Evolutionary conservation across 2,329 filamentous ascomycete species (phyloP).

Genomic region (Rhynchosporium graminicola): DNA sequence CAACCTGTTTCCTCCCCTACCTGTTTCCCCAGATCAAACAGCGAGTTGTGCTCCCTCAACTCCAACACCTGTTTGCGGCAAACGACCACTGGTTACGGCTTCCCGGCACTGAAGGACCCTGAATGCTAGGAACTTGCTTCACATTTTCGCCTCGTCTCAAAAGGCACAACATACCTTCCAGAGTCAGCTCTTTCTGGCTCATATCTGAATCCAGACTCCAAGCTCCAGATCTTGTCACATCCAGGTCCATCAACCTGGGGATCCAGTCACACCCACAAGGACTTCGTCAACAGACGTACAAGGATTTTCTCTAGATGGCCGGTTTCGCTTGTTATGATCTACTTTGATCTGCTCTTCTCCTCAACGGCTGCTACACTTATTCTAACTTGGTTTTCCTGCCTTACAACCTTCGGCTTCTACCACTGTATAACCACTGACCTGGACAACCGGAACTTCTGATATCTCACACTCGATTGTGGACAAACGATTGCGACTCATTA

Average conservation of each 20-base stretch:
- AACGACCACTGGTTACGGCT: slow-evolving; percentile 31
- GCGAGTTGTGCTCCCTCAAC: slow-evolving; percentile 26
- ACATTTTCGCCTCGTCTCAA: slow-evolving; percentile 21
- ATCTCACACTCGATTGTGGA: slow-evolving; percentile 9
- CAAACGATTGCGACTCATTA: neutral
- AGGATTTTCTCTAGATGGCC: neutral
- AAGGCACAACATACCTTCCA: slow-evolving; percentile 21
- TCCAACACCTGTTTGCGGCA: slow-evolving; percentile 35
- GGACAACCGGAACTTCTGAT: neutral
- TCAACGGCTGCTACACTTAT: neutral
- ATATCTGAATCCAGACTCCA: slow-evolving; percentile 17
- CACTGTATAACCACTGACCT: slow-evolving; percentile 8
- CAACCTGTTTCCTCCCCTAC: neutral
- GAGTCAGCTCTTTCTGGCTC: slow-evolving; percentile 7
- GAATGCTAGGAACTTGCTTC: slow-evolving; percentile 18
- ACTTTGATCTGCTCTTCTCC: slow-evolving; percentile 6
- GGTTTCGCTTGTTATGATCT: slow-evolving; percentile 3
- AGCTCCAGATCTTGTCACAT: slow-evolving; percentile 19
- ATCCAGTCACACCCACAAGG: slow-evolving; percentile 16
- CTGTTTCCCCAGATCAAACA: slow-evolving; percentile 11
- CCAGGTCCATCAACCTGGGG: slow-evolving; percentile 17
- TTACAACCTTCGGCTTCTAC: neutral
- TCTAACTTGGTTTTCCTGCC: neutral
- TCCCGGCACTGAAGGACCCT: slow-evolving; percentile 24
- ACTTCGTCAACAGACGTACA: slow-evolving; percentile 11